Evolutionary conservation across 352 stramenopile genomes (phyloP).

Genomic region (Phytophthora uliginosa): DNA sequence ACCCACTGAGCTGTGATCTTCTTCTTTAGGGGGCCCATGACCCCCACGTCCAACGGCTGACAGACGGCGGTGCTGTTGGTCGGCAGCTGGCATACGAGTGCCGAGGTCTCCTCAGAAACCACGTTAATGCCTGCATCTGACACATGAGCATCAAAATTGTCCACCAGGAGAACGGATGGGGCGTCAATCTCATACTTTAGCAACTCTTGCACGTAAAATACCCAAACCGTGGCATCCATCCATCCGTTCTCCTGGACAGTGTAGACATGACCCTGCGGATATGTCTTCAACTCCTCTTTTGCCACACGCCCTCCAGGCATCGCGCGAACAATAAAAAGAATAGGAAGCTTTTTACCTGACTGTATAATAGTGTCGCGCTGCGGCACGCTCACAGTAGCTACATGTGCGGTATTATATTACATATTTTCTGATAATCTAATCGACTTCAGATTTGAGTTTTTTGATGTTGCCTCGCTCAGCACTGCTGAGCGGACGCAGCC

Average conservation of each 20-base stretch:
- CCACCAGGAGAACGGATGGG: constrained; percentile 26
- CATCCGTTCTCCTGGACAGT: constrained; percentile 4
- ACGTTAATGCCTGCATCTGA: constrained; percentile 9
- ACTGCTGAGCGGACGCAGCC: too few species aligned
- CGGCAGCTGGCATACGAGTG: constrained; percentile 6
- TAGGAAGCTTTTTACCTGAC: constrained; percentile 8
- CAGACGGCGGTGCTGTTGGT: constrained; percentile 27
- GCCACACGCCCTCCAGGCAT: not conserved
- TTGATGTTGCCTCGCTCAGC: too few species aligned
- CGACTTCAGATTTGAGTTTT: too few species aligned
- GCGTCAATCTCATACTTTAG: constrained; percentile 12
- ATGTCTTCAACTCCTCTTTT: not conserved
- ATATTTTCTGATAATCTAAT: too few species aligned
- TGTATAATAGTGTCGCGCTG: too few species aligned
- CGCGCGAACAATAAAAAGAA: constrained; percentile 3
- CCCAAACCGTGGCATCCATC: constrained; percentile 12
- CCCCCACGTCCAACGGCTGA: constrained; percentile 29
- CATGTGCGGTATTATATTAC: too few species aligned
- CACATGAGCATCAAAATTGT: constrained; percentile 33
- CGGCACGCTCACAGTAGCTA: too few species aligned
- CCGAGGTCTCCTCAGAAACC: constrained; percentile 11
- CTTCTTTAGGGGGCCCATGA: constrained; percentile 25
- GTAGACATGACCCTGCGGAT: not conserved
- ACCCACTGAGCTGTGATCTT: not conserved
- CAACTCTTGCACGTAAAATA: constrained; percentile 5